Base-by-base conservation (phyloP, 2,329 filamentous ascomycete genomes). In the Sporothrix protearum region DNA sequence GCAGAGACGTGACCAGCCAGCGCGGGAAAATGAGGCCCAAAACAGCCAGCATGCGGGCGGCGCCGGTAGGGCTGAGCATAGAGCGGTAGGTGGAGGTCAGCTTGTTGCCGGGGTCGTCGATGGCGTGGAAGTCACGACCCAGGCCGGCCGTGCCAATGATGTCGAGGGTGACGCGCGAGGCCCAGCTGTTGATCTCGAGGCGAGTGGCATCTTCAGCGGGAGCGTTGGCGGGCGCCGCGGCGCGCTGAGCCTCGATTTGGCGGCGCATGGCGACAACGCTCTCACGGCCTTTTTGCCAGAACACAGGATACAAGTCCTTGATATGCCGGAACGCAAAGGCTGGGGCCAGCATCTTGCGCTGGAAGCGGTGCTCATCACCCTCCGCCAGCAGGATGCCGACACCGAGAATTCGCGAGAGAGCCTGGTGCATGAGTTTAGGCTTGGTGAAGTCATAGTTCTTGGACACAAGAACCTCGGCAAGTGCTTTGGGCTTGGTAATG, bases 281-380 rank as follows among this genome's bases (percentile, higher is more conserved):
- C 78, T 95, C 90, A 8, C 86, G 80, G 0, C 90, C 87, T 80
- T 96, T 97, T 25, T 81, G 77, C 93, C 93, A 97, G 80, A 97
- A 97, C 6, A 91, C 82, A 0, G 93, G 91, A 76, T 96, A 96
- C 16, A 97, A 82, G 72, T 95, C 87, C 78, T 96, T 96, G 78
- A 97, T 84, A 76, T 96, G 92, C 28, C 93, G 87, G 77, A 93
- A 96, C n/a, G 89, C 86, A 79, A 97, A 97, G 1, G 93, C 92
- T 0, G 93, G 93, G 82, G 91, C 88, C 22, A 97, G 86, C 72
- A 91, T 89, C 78, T 92, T 94, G 63, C 94, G 87, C 81, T 94
- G 92, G 76, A 87, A 83, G 82, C 91, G 96, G 80, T 97, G 95
- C 77, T 94, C 92, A 14, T 96, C 92, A n/a, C 94, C 94, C 80